Evolutionary conservation across 768 basidiomycete genomes (phyloP).

Genomic region (Kwoniella shandongensis): DNA sequence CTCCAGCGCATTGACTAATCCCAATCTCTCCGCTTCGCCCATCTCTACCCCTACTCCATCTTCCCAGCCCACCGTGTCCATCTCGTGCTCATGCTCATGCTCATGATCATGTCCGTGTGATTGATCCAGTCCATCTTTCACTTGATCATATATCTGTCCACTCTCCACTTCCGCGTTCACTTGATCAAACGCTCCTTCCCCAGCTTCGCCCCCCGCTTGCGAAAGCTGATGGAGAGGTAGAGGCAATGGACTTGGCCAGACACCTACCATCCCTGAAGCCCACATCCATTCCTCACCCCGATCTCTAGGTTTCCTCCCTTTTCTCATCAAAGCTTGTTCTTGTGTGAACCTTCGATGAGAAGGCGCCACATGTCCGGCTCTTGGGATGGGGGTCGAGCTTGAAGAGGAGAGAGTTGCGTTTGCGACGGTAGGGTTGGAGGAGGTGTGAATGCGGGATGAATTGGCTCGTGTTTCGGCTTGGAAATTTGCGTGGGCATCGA

Average conservation of each 20-base stretch:
- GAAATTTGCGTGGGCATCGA: slow-evolving; percentile 32
- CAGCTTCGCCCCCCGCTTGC: too few relatives aligned
- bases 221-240: too few relatives aligned
- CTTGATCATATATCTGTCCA: too few relatives aligned
- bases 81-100: too few relatives aligned
- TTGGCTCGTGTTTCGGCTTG: slow-evolving; percentile 12
- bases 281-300: slow-evolving; percentile 42
- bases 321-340: slow-evolving; percentile 10
- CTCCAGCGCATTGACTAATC: slow-evolving; percentile 16
- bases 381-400: neutral
- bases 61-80: neutral
- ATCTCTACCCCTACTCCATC: slow-evolving; percentile 10
- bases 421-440: neutral
- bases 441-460: neutral
- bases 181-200: too few relatives aligned
- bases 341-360: slow-evolving; percentile 39
- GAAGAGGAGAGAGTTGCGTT: neutral
- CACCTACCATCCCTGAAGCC: slow-evolving; percentile 23
- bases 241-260: slow-evolving; percentile 21
- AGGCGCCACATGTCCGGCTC: slow-evolving; percentile 41
- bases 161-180: too few relatives aligned
- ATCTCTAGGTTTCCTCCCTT: slow-evolving; percentile 23
- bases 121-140: too few relatives aligned
- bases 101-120: too few relatives aligned
- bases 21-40: slow-evolving; percentile 10